Base-by-base conservation (phyloP, 2,329 filamentous ascomycete species). In the Sarocladium kiliense region DNA sequence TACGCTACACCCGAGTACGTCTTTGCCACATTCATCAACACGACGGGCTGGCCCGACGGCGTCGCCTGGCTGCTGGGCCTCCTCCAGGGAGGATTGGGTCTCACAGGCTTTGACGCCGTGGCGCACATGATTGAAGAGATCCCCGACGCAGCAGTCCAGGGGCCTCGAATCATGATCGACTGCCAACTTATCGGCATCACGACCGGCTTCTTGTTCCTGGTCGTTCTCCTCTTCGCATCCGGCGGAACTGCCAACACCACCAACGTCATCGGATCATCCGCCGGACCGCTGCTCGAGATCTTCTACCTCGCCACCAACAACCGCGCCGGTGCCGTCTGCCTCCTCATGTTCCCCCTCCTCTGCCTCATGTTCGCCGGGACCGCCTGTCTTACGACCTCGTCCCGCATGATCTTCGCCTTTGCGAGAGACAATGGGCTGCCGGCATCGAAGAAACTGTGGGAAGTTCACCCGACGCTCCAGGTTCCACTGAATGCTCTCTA, bases 331-430 rank as follows among this genome's bases (percentile, higher is more conserved):
- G 78, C 83, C 3, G 76, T 82, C 1, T 87, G 84, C 57, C 71
- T 88, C n/a, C 71, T 87, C n/a, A 83, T 88, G 73, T 86, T 87
- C 55, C 84, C 84, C 0, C 68, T 87, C 1, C 62, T 85, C 2
- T 87, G 85, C 62, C 74, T 86, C 51, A 69, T 86, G 2, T 87
- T 88, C 63, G 83, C 84, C 2, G 79, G 79, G 2, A 84, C 77
- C 3, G 77, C 77, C 3, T 81, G 87, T 61, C 82, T 87, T 81
- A 86, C 84, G 1, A 87, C 85, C 0, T 82, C 77, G 27, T 81
- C 76, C 30, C 77, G 85, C 7, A 87, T 87, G 79, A 82, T 81
- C 11, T 88, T 84, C 62, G 85, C 86, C 0, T 88, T 88, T 59
- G 84, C 67, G 5, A 59, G 68, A 19, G 87, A 90, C 57, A 80